Evolutionary conservation across 2,329 filamentous ascomycete species (phyloP).

Genomic region (Aspergillus nomiae): DNA sequence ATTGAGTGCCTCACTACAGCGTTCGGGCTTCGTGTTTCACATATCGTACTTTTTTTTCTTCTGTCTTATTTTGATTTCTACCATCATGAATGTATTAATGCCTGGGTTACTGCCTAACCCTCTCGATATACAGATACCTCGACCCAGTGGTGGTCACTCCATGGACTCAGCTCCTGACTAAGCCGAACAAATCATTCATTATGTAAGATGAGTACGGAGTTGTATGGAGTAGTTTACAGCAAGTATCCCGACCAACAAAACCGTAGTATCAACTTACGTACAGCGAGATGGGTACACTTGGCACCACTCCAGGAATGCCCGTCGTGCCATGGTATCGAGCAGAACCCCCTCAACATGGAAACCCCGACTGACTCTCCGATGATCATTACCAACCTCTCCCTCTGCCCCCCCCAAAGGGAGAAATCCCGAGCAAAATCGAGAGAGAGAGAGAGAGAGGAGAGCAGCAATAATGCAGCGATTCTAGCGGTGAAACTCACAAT

Average conservation of each 20-base stretch:
- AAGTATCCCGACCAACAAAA: background rate
- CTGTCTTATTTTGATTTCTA: background rate
- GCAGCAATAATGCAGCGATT: background rate
- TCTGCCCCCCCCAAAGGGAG: background rate
- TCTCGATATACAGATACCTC: background rate
- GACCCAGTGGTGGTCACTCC: background rate
- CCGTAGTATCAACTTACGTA: background rate
- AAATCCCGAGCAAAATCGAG: background rate
- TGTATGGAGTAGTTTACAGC: background rate
- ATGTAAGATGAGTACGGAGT: background rate
- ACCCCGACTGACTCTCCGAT: background rate
- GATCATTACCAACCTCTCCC: background rate
- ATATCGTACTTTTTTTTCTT: background rate
- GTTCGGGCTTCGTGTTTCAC: background rate
- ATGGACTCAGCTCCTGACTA: background rate
- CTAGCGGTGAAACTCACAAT: background rate
- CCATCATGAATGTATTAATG: background rate
- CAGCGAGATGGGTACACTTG: background rate
- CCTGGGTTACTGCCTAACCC: background rate
- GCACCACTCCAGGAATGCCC: background rate
- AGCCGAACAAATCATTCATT: conserved; percentile 1
- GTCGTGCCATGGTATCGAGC: background rate
- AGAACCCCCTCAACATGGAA: background rate
- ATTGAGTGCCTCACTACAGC: background rate
- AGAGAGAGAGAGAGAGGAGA: background rate